Conservation (phyloP, 2,329 filamentous ascomycete species). For the Aspergillus sp. region DNA sequence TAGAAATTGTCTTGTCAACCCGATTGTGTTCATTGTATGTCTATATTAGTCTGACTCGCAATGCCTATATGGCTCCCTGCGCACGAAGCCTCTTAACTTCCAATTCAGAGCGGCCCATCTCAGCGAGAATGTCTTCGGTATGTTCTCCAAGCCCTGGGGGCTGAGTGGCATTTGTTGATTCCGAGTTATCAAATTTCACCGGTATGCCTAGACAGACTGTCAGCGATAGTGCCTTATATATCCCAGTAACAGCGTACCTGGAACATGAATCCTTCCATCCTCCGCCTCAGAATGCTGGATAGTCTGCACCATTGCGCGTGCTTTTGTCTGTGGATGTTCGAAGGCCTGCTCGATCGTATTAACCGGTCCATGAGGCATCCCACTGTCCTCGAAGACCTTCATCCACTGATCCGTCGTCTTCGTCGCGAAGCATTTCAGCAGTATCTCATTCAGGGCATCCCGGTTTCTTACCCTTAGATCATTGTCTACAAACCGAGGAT, state of each 20-base stretch:
- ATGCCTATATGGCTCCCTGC: not conserved
- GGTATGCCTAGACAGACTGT: constrained; percentile 13
- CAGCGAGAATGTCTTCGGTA: constrained; percentile 25
- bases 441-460: constrained; percentile 35
- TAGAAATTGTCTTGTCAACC: not conserved
- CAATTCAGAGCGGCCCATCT: constrained; percentile 20
- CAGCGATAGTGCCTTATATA: not conserved
- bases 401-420: constrained; percentile 46
- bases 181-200: constrained; percentile 36
- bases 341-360: constrained; percentile 49
- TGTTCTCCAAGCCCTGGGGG: constrained; percentile 35
- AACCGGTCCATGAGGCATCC: constrained; percentile 48
- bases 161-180: constrained; percentile 7
- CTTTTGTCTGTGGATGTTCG: constrained; percentile 44
- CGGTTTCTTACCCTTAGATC: constrained; percentile 58
- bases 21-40: not conserved
- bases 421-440: constrained; percentile 34
- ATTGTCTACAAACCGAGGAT: constrained; percentile 62
- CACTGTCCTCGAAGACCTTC: constrained; percentile 41
- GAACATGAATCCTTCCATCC: constrained; percentile 25
- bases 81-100: not conserved
- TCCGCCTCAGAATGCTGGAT: constrained; percentile 18
- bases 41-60: no score
- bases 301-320: constrained; percentile 39
- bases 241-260: constrained; percentile 19